Percentiles rank a stretch among this genome's conserved stretches.
These are phyloP conservation scores for Tricholoma saponaceum DNA, from an alignment of 768 basidiomycete species.

Conservation along the genomic window DNA sequence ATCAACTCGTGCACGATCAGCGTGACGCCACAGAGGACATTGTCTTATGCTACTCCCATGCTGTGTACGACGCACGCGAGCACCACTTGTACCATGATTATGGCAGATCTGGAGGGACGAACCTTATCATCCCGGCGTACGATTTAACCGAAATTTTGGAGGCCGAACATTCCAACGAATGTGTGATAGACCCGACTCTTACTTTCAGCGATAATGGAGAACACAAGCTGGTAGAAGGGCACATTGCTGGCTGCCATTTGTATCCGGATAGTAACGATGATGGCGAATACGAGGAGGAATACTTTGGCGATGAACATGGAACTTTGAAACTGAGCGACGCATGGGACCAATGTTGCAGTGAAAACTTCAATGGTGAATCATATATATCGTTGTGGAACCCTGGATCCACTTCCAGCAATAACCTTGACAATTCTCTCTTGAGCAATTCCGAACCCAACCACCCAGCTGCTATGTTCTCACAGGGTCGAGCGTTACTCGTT, in stretches of 20 bases:
- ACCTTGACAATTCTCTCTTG: background rate
- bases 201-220: background rate
- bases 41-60: background rate
- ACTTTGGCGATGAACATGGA: background rate
- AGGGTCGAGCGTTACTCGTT: slow-evolving; percentile 47
- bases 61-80: background rate
- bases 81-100: background rate
- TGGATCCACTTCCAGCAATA: background rate
- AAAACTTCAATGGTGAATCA: background rate
- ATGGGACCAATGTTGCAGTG: background rate
- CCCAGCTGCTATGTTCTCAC: background rate
- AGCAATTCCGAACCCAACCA: background rate
- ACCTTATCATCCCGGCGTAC: background rate
- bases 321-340: background rate
- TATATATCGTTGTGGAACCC: background rate
- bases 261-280: background rate
- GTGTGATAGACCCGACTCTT: background rate
- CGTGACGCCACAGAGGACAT: background rate
- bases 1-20: background rate
- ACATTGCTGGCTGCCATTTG: background rate
- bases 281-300: background rate
- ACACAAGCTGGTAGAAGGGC: background rate
- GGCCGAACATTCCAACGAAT: background rate
- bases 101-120: background rate
- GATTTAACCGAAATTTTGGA: background rate